Evolutionary conservation across 2,329 filamentous ascomycete genomes (phyloP).

Genomic region (Diaporthe longicolla): DNA sequence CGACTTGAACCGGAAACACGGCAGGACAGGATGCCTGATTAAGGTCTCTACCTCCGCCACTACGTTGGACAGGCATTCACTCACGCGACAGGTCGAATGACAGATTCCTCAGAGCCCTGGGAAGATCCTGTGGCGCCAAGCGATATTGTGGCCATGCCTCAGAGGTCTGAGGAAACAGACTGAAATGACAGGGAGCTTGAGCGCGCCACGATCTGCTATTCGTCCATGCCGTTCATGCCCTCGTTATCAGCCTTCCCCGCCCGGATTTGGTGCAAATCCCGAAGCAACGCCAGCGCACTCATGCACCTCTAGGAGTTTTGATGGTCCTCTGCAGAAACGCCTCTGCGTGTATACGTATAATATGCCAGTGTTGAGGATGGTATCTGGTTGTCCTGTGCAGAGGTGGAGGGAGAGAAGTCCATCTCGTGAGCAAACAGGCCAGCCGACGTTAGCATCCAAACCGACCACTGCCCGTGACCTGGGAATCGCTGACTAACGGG

Average conservation of each 20-base stretch:
- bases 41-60: too few relatives aligned
- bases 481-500: neutral
- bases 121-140: neutral
- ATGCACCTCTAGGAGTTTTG: too few relatives aligned
- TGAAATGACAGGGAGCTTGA: neutral
- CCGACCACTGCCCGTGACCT: neutral
- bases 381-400: neutral
- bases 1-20: neutral
- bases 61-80: slow-evolving; percentile 4
- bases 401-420: rapidly evolving
- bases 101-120: neutral
- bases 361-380: too few relatives aligned
- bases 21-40: neutral
- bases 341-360: neutral
- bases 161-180: rapidly evolving
- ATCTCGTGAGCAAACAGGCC: too few relatives aligned
- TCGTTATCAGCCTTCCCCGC: neutral
- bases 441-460: neutral
- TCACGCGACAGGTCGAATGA: slow-evolving; percentile 41
- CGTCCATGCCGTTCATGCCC: neutral
- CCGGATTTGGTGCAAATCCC: neutral
- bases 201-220: neutral
- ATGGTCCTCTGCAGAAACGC: too few relatives aligned
- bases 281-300: neutral
- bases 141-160: neutral